A percentile compares a stretch with the other conserved stretches of the same genome.
phyloP scores from a whole-genome alignment of 371 early-diverging fungal species.

The Mucor piriformis region DNA sequence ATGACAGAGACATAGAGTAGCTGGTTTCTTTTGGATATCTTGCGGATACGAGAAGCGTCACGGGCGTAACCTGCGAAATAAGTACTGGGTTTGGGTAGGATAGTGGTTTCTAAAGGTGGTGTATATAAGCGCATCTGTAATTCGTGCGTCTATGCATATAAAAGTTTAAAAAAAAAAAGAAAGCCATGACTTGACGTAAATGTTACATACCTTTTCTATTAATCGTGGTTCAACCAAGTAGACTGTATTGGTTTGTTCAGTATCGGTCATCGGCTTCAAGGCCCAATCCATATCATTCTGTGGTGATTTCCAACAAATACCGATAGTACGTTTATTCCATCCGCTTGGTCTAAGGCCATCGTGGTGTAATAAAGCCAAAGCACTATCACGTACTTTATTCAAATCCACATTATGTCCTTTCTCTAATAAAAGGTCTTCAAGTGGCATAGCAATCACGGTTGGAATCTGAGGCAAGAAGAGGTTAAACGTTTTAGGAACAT shows the following conservation, averaged over 20 bases:
- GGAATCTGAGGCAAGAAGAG: constrained; percentile 3
- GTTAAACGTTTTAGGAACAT: not conserved
- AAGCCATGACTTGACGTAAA: not conserved
- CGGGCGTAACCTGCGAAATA: no score
- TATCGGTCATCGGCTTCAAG: not conserved
- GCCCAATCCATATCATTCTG: constrained; percentile 1
- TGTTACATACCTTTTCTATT: constrained; percentile 9
- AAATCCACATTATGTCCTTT: constrained; percentile 11
- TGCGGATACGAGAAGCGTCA: no score
- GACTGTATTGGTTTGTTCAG: not conserved
- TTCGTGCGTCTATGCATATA: constrained; percentile 1
- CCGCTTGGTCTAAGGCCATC: not conserved
- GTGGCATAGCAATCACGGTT: not conserved
- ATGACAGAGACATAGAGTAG: no score
- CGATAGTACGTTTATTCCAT: constrained; percentile 15
- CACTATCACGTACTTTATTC: constrained; percentile 10
- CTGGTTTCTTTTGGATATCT: no score
- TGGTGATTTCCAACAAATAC: constrained; percentile 3
- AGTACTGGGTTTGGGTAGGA: no score
- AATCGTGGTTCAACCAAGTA: constrained; percentile 14
- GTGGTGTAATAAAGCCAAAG: constrained; percentile 7
- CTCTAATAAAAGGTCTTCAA: not conserved
- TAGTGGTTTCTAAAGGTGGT: no score
- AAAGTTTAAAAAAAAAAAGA: no score
- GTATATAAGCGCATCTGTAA: not conserved